A percentile compares a stretch with the other conserved stretches of the same genome.
phyloP scores from a whole-genome alignment of 2,329 filamentous ascomycete genomes.

The Thelonectria olida region DNA sequence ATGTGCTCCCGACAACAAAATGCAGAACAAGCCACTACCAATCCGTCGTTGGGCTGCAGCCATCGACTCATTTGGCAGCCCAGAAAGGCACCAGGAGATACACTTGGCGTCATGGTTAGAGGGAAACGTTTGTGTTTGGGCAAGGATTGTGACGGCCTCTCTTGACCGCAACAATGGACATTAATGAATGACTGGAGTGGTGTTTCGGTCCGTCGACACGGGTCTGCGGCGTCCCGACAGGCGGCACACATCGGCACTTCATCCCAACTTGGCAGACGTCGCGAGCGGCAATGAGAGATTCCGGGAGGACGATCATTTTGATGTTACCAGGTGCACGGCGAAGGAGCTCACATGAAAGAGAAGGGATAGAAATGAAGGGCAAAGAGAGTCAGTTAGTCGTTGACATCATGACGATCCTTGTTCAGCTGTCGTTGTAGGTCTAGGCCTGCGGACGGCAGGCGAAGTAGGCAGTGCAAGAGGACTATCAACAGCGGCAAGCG shows the following conservation, averaged over 20 bases:
- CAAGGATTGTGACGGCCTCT: neutral
- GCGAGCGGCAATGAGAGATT: neutral
- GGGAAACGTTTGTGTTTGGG: neutral
- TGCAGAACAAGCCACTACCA: neutral
- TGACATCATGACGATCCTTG: slow-evolving; percentile 11
- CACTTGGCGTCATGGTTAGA: slow-evolving; percentile 6
- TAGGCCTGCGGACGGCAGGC: slow-evolving; percentile 5
- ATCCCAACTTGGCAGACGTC: neutral
- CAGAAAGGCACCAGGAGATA: slow-evolving; percentile 2
- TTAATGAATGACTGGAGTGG: neutral
- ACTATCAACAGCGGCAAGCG: neutral
- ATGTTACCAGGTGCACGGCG: neutral
- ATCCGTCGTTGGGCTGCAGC: neutral
- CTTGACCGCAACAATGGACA: neutral
- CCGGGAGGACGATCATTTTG: neutral
- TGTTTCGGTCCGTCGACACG: slow-evolving; percentile 3
- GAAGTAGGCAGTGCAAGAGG: slow-evolving; percentile 16
- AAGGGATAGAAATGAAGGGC: neutral
- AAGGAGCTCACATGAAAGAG: neutral
- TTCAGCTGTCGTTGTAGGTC: neutral
- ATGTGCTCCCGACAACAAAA: no score
- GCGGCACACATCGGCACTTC: neutral
- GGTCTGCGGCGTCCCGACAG: neutral
- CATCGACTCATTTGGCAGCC: neutral
- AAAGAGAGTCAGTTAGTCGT: neutral